Percentiles rank a stretch among this genome's conserved stretches.
Evolutionary conservation across 371 early-diverging fungal genomes (phyloP).

Genomic region (Catenaria anguillulae): DNA sequence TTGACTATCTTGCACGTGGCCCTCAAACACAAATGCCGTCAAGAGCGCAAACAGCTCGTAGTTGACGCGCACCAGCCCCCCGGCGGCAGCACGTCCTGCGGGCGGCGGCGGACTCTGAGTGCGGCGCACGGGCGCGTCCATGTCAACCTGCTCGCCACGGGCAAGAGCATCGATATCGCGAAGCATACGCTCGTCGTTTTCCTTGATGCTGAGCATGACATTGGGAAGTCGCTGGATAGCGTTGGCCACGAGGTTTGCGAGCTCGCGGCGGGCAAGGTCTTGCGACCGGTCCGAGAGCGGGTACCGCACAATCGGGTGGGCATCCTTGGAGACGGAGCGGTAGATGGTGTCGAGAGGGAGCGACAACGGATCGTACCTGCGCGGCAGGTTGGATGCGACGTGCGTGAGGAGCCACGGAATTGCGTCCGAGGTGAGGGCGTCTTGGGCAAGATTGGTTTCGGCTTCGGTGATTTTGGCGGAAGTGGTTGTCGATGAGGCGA

Average conservation of each 20-base stretch:
- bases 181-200: not conserved
- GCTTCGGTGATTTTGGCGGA: not conserved
- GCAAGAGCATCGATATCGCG: not conserved
- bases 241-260: not conserved
- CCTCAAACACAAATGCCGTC: not conserved
- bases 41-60: not conserved
- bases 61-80: not conserved
- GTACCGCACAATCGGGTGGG: not conserved
- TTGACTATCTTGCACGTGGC: not conserved
- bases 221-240: not conserved
- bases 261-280: not conserved
- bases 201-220: not conserved
- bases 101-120: too few relatives aligned
- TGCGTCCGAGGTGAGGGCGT: not conserved
- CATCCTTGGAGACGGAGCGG: not conserved
- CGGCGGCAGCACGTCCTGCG: not conserved
- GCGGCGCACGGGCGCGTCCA: too few relatives aligned
- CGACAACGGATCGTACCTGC: not conserved
- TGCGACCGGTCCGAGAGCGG: not conserved
- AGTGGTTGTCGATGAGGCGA: too few relatives aligned
- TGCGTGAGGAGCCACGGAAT: not conserved
- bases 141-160: too few relatives aligned
- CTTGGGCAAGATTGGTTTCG: not conserved
- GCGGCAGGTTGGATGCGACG: not conserved
- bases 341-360: not conserved